Conservation (phyloP, 1,284 basidiomycete species). For the Ganoderma lingzhi region DNA sequence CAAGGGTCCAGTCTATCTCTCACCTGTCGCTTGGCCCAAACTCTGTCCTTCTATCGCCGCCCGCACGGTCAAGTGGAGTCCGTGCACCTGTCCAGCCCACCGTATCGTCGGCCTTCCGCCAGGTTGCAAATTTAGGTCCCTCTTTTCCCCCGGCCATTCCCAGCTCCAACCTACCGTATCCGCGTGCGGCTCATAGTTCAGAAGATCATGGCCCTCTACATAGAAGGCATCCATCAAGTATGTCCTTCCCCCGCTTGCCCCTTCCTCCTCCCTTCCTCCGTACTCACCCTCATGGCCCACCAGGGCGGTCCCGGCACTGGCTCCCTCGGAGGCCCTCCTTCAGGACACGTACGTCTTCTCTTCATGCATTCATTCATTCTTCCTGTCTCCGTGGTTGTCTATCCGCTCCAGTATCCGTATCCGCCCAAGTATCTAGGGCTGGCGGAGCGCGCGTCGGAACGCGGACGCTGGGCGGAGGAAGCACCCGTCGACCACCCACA, state of each 20-base stretch:
- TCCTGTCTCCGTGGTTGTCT: conserved; percentile 1
- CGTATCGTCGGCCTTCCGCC: conserved; percentile 16
- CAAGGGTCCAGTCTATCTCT: conserved; percentile 6
- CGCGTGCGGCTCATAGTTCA: conserved; percentile 5
- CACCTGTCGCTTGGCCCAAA: conserved; percentile 1
- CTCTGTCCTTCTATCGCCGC: conserved; percentile 23
- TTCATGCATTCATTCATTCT: neutral
- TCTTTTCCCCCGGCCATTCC: conserved; percentile 12
- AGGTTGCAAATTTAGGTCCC: conserved; percentile 26
- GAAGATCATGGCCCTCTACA: conserved; percentile 16
- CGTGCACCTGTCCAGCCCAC: conserved; percentile 4
- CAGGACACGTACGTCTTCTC: conserved; percentile 38
- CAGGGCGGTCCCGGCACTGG: conserved; percentile 40
- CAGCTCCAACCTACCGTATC: neutral
- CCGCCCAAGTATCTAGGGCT: neutral
- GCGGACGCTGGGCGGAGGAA: neutral
- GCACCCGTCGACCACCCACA: neutral
- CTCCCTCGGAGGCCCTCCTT: conserved; percentile 38
- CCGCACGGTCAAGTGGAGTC: conserved; percentile 16
- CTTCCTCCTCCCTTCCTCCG: conserved; percentile 16
- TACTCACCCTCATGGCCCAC: conserved; percentile 24
- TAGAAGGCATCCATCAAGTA: conserved; percentile 15
- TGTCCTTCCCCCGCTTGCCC: conserved; percentile 12
- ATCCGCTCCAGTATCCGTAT: neutral
- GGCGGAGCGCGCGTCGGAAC: conserved; percentile 14